Conservation (phyloP, 169 alveolate species). For the Plasmodium vinckei region DNA sequence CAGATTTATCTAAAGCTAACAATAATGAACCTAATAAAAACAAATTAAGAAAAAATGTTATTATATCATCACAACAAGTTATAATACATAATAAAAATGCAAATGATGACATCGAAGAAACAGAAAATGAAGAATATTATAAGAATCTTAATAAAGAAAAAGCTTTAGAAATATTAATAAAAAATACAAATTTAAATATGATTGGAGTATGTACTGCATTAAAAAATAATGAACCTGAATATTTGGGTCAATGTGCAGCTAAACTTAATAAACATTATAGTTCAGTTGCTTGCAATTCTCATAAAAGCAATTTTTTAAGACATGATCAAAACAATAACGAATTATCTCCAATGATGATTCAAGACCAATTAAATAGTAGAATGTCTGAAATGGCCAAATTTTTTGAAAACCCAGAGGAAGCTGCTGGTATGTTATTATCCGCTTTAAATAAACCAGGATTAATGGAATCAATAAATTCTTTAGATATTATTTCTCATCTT, state of each 20-base stretch:
- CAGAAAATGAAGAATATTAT: not conserved
- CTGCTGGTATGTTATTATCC: not conserved
- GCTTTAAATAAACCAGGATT: not conserved
- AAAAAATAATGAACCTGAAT: slow-evolving; percentile 8
- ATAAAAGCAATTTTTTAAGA: slow-evolving; percentile 5
- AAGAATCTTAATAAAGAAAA: slow-evolving; percentile 29
- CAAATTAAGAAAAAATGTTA: not conserved
- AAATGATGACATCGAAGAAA: not conserved
- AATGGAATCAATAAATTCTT: too few species aligned
- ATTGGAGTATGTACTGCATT: slow-evolving; percentile 24
- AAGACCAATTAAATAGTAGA: slow-evolving; percentile 12
- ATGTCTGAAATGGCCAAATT: slow-evolving; percentile 30
- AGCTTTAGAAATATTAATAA: slow-evolving; percentile 8
- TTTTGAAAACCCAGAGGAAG: slow-evolving; percentile 17
- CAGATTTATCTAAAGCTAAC: not conserved
- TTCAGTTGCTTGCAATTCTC: slow-evolving; percentile 4
- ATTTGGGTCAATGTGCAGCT: not conserved
- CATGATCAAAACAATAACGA: not conserved
- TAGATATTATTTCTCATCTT: too few species aligned
- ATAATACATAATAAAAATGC: slow-evolving; percentile 3
- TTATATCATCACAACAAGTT: slow-evolving; percentile 2
- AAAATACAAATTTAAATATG: slow-evolving; percentile 10
- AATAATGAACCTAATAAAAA: slow-evolving; percentile 8
- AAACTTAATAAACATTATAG: slow-evolving; percentile 10
- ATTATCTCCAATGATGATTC: not conserved